phyloP scores from a whole-genome alignment of 108 stramenopile species.

The Skeletonema marinoi region DNA sequence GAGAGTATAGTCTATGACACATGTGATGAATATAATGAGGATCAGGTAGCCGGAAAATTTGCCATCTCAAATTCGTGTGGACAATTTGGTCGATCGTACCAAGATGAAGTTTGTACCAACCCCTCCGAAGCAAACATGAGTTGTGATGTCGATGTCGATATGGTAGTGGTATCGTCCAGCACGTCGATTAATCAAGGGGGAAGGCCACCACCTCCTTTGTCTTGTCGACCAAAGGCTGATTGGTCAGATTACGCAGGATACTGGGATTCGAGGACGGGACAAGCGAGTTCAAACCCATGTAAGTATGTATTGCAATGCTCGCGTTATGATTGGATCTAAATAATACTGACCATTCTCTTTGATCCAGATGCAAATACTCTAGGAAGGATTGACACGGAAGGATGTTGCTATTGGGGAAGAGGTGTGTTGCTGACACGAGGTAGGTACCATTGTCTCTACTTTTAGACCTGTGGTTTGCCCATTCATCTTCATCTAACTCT shows the following conservation, averaged over 20 bases:
- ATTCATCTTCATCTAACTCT: neutral
- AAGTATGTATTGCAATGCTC: neutral
- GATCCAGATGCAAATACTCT: neutral
- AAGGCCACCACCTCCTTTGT: conserved; percentile 16
- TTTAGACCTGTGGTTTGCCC: neutral
- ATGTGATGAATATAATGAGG: conserved; percentile 35
- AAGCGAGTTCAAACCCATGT: conserved; percentile 9
- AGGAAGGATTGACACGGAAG: conserved; percentile 39
- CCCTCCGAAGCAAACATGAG: conserved; percentile 17
- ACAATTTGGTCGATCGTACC: conserved; percentile 33
- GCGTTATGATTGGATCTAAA: neutral
- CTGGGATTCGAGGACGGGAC: conserved; percentile 32
- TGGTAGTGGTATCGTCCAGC: conserved; percentile 11
- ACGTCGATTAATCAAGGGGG: neutral
- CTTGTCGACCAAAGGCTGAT: conserved; percentile 22
- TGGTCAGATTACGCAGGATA: conserved; percentile 28
- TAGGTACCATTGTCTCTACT: neutral
- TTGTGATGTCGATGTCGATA: conserved; percentile 25
- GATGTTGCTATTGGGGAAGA: conserved; percentile 41
- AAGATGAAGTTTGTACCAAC: conserved; percentile 12
- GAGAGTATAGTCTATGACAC: conserved; percentile 34
- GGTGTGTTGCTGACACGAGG: conserved; percentile 41
- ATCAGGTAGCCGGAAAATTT: conserved; percentile 13
- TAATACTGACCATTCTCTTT: neutral
- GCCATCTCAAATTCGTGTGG: conserved; percentile 34